phyloP scores from a whole-genome alignment of 1,139 yeast genomes.

The Geotrichum reessii region DNA sequence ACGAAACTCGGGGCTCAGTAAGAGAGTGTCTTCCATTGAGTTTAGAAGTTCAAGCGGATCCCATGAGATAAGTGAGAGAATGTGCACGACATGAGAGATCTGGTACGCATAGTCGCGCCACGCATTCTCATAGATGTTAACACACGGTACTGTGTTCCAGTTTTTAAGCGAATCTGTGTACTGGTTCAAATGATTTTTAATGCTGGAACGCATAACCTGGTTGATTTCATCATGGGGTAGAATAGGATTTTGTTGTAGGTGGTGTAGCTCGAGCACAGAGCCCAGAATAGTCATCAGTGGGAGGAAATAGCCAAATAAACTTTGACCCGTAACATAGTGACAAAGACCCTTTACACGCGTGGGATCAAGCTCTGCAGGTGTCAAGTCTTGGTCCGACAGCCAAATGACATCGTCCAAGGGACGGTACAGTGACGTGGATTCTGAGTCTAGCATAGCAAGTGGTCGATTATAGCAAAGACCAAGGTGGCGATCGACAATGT shows the following conservation, averaged over 20 bases:
- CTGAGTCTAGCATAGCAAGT: slow-evolving; percentile 35
- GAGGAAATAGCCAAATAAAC: slow-evolving; percentile 28
- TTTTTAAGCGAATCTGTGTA: slow-evolving; percentile 23
- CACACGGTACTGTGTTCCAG: slow-evolving; percentile 14
- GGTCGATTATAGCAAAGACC: slow-evolving; percentile 40
- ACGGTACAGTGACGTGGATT: slow-evolving; percentile 32
- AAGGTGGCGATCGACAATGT: slow-evolving; percentile 39
- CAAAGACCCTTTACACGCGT: slow-evolving; percentile 23
- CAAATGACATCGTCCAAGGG: slow-evolving; percentile 38
- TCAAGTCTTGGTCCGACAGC: slow-evolving; percentile 26
- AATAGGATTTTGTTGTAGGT: slow-evolving; percentile 19
- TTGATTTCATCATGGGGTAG: slow-evolving; percentile 20
- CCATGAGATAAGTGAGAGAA: slow-evolving; percentile 27
- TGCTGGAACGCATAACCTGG: slow-evolving; percentile 10
- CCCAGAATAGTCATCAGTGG: slow-evolving; percentile 31
- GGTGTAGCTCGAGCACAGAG: slow-evolving; percentile 26
- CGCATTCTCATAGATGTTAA: slow-evolving; percentile 21
- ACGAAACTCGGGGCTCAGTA: slow-evolving; percentile 26
- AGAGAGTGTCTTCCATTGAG: slow-evolving; percentile 27
- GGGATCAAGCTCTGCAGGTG: slow-evolving; percentile 26
- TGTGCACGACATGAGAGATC: slow-evolving; percentile 27
- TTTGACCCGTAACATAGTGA: slow-evolving; percentile 23
- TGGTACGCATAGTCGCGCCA: slow-evolving; percentile 29
- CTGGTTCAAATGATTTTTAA: slow-evolving; percentile 21
- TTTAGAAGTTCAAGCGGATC: slow-evolving; percentile 28